Evolutionary conservation across 371 early-diverging fungal genomes (phyloP).

Genomic region (Actinomucor elegans): DNA sequence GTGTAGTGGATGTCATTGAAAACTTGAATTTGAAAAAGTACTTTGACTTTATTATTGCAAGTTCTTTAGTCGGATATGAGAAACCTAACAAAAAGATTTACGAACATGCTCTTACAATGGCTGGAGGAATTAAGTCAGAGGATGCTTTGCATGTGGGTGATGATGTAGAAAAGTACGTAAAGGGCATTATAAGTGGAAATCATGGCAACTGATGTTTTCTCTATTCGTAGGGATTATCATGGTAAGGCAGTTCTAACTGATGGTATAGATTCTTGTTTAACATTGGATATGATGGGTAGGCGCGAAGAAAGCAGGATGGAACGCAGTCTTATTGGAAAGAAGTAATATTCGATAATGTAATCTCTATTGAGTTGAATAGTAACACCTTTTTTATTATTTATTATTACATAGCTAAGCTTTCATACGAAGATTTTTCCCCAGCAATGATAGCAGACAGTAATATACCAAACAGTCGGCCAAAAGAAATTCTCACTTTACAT

Average conservation of each 20-base stretch:
- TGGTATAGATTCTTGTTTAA: background rate
- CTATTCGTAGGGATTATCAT: constrained; percentile 14
- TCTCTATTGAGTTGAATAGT: too few species aligned
- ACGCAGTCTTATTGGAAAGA: constrained; percentile 37
- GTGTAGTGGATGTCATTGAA: constrained; percentile 33
- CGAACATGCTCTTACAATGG: constrained; percentile 31
- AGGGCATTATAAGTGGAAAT: background rate
- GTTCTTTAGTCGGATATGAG: constrained; percentile 32
- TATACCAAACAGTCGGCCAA: constrained; percentile 14
- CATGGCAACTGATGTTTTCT: background rate
- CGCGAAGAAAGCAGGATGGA: constrained; percentile 40
- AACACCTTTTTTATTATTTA: too few species aligned
- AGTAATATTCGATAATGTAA: too few species aligned
- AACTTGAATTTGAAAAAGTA: constrained; percentile 36
- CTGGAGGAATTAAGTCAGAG: constrained; percentile 12
- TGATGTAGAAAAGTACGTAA: constrained; percentile 25
- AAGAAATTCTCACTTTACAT: constrained; percentile 7
- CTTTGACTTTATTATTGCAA: constrained; percentile 44
- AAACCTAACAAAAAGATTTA: constrained; percentile 42
- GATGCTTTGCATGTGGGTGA: constrained; percentile 28
- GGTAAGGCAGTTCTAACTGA: constrained; percentile 8
- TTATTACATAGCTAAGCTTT: constrained; percentile 17
- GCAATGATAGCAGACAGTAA: constrained; percentile 21
- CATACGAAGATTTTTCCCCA: constrained; percentile 29
- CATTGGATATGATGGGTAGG: constrained; percentile 22